A percentile compares a stretch with the other conserved stretches of the same genome.
These are phyloP conservation scores for Hypericum androsaemum DNA, from an alignment of 345 rosid genomes.

Conservation along the genomic window DNA sequence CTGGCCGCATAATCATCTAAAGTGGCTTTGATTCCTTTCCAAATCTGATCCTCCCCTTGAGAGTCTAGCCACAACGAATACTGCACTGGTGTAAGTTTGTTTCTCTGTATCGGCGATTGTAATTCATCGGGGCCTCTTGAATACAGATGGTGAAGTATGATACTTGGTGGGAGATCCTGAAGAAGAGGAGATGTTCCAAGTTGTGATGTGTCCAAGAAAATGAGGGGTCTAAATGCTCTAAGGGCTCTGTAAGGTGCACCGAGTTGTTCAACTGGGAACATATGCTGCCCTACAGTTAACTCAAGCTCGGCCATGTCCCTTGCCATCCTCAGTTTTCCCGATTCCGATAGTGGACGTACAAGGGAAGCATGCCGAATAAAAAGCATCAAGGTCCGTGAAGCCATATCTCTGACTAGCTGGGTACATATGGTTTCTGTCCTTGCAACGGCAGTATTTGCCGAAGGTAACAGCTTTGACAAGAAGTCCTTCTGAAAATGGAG, in stretches of 20 bases:
- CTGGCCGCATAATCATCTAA: slow-evolving; percentile 81
- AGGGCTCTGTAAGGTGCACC: slow-evolving; percentile 94
- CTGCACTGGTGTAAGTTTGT: slow-evolving; percentile 65
- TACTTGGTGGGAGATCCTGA: slow-evolving; percentile 81
- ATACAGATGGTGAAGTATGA: slow-evolving; percentile 85
- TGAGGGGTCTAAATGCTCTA: slow-evolving; percentile 83
- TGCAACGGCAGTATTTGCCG: slow-evolving; percentile 39
- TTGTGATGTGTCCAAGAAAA: slow-evolving; percentile 87
- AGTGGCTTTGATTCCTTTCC: slow-evolving; percentile 95
- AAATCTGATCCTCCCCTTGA: slow-evolving; percentile 93
- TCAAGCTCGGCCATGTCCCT: slow-evolving; percentile 99
- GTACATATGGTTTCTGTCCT: slow-evolving; percentile 85
- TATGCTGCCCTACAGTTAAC: slow-evolving; percentile 83
- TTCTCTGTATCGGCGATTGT: slow-evolving; percentile 81
- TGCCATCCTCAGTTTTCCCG: slow-evolving; percentile 94
- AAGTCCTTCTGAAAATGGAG: slow-evolving; percentile 89
- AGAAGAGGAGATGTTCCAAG: slow-evolving; percentile 74
- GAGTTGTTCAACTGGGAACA: slow-evolving; percentile 95
- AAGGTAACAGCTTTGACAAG: slow-evolving; percentile 69
- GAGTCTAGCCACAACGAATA: slow-evolving; percentile 95
- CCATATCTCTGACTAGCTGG: slow-evolving; percentile 80
- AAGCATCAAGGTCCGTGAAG: slow-evolving; percentile 75
- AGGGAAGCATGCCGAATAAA: slow-evolving; percentile 90
- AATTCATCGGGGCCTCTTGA: slow-evolving; percentile 86
- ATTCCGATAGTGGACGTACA: slow-evolving; percentile 88